A percentile compares a stretch with the other conserved stretches of the same genome.
Evolutionary conservation across 176 grass and related monocot genomes (phyloP).

Genomic region (Bromus sterilis): DNA sequence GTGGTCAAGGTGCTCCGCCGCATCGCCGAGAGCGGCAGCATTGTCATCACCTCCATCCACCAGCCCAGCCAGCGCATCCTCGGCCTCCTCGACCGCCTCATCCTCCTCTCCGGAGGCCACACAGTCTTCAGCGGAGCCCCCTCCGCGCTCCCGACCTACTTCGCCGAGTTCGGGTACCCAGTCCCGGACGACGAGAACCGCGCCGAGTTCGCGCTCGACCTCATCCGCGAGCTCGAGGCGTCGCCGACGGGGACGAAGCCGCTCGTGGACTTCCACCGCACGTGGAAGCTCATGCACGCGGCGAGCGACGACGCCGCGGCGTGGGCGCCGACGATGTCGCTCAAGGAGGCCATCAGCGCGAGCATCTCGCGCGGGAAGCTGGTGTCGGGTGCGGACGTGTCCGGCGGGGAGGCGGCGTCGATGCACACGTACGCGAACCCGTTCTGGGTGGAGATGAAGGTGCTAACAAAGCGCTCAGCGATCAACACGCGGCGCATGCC

Average conservation of each 20-base stretch:
- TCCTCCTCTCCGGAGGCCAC: conserved; percentile 67
- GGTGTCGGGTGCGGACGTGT: conserved; percentile 50
- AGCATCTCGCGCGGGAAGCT: conserved; percentile 85
- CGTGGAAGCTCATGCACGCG: conserved; percentile 41
- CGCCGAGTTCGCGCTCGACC: conserved; percentile 83
- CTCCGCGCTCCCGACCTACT: conserved; percentile 44
- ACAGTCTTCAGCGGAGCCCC: conserved; percentile 64
- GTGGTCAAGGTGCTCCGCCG: conserved; percentile 85
- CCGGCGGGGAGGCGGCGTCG: conserved; percentile 24
- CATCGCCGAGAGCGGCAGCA: conserved; percentile 76
- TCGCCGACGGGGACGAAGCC: conserved; percentile 44
- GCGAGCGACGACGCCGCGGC: neutral
- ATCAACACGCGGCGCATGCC: conserved; percentile 71
- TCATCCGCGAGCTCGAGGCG: conserved; percentile 69
- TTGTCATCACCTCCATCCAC: conserved; percentile 92
- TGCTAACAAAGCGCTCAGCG: conserved; percentile 54
- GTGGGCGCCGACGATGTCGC: conserved; percentile 21
- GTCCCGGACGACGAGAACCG: conserved; percentile 75
- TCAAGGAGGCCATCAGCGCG: conserved; percentile 77
- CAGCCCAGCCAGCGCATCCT: conserved; percentile 87
- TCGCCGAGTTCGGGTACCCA: conserved; percentile 58
- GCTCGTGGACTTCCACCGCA: conserved; percentile 63
- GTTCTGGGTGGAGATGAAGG: conserved; percentile 83
- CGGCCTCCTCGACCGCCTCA: conserved; percentile 56
- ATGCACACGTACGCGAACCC: conserved; percentile 77